These are phyloP conservation scores for Harringtonia aguacate DNA, from an alignment of 2,329 filamentous ascomycete species.

Conservation along the genomic window DNA sequence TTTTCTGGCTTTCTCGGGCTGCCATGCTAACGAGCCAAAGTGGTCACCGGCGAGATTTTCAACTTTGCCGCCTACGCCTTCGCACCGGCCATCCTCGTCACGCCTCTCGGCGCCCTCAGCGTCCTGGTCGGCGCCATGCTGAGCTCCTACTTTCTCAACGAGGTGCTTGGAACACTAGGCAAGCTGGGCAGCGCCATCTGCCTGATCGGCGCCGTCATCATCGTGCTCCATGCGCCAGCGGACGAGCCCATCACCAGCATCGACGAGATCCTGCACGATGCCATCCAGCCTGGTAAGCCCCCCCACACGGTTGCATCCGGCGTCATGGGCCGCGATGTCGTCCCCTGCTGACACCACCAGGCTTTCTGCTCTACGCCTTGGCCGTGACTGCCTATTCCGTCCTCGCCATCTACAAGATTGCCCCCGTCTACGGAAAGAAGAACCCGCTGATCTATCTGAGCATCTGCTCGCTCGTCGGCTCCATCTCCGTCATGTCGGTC, in stretches of 20 bases:
- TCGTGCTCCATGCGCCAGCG: conserved; percentile 91
- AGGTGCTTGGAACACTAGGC: conserved; percentile 80
- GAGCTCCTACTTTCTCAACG: conserved; percentile 87
- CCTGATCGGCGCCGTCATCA: conserved; percentile 90
- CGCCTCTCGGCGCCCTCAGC: conserved; percentile 83
- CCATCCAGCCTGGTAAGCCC: conserved; percentile 72
- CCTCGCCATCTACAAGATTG: conserved; percentile 94
- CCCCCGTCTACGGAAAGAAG: conserved; percentile 81
- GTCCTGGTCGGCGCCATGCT: conserved; percentile 92
- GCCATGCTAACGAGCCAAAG: conserved; percentile 30
- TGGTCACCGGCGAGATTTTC: conserved; percentile 86
- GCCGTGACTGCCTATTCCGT: conserved; percentile 73
- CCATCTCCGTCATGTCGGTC: conserved; percentile 96
- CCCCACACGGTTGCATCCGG: too few relatives aligned
- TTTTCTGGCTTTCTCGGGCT: neutral
- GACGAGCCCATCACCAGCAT: conserved; percentile 87
- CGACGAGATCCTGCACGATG: conserved; percentile 83
- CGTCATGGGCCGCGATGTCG: neutral
- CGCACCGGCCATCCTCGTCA: conserved; percentile 96
- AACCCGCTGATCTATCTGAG: conserved; percentile 95
- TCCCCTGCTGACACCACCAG: conserved; percentile 30
- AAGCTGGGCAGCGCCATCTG: conserved; percentile 95
- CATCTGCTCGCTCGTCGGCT: conserved; percentile 95
- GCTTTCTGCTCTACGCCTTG: conserved; percentile 79
- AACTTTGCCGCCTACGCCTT: conserved; percentile 99